Percentiles rank a stretch among this genome's conserved stretches.
Evolutionary conservation across 2,329 filamentous ascomycete species (phyloP).

Genomic region (Beauveria scarabaeidicola): DNA sequence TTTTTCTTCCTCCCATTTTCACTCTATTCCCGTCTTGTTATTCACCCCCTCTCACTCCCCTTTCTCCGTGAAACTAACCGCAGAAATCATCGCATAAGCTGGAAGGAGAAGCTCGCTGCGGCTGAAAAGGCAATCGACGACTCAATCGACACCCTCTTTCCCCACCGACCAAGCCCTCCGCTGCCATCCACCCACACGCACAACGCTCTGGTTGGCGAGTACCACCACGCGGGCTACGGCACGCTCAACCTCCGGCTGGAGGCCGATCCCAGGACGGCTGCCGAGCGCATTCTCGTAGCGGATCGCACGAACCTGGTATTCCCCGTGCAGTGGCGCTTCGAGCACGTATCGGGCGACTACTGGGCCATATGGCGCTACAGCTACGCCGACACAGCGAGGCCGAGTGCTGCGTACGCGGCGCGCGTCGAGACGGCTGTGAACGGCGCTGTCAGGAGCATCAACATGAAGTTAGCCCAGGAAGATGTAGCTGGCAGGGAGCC

Average conservation of each 20-base stretch:
- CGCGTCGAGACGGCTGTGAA: neutral
- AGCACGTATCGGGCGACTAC: slow-evolving; percentile 21
- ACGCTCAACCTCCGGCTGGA: slow-evolving; percentile 16
- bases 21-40: too few species aligned
- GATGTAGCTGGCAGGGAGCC: neutral
- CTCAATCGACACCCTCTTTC: slow-evolving; percentile 28
- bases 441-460: neutral
- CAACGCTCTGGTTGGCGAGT: slow-evolving; percentile 31
- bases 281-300: slow-evolving; percentile 17
- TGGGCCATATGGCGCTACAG: slow-evolving; percentile 20
- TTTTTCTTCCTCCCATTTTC: neutral
- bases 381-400: neutral
- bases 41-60: too few species aligned
- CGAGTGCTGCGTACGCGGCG: neutral
- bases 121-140: slow-evolving; percentile 19
- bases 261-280: slow-evolving; percentile 10
- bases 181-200: slow-evolving; percentile 27
- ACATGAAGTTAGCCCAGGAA: neutral
- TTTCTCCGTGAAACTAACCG: neutral
- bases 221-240: slow-evolving; percentile 35
- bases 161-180: slow-evolving; percentile 25
- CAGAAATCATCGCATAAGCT: neutral
- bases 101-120: neutral
- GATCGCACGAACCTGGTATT: slow-evolving; percentile 19
- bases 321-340: slow-evolving; percentile 15